Evolutionary conservation across 306 rosid genomes (phyloP), one percentile per base, ranked within the genome.

Genomic region (Carpinus viminea): DNA sequence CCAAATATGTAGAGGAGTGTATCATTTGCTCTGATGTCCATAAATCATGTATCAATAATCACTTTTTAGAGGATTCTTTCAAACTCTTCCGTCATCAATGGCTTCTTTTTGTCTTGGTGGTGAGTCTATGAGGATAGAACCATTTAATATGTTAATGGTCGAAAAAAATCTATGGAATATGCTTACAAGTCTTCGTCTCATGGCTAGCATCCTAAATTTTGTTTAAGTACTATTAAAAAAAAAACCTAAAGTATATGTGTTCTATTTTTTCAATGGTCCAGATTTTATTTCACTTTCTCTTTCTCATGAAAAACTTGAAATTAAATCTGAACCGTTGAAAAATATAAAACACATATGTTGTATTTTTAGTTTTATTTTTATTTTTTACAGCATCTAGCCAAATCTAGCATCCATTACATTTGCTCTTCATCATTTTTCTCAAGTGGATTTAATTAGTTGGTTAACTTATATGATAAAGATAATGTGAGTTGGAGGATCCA

Each of bases 1-100:
- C 96, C 95, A 74, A 89, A 90, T 31, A 86, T 75, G 74, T 74
- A 89, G 1, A 90, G 20, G 0, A 92, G 74, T 9, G 85, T 41
- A 45, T 90, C 90, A 38, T 80, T 87, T 74, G 83, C 86, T 38
- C 86, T 89, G 0, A 78, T 41, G 3, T 93, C 93, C 11, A 88
- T 82, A 6, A 90, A 36, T n/a, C 82, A 64, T 28, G 85, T 5
- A 0, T 60, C 52, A n/a, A 2, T 10, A 2, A 75, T 65, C 55
- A 89, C 48, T 41, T 78, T 80, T 74, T 21, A 38, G 43, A 92
- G 18, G 0, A 84, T 90, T 5, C 51, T 28, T 16, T 75, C 74
- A 54, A 90, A 92, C 46, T 90, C 85, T 0, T 24, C 43, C 69
- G 70, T 80, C 34, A 73, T 62, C 50, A 83, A 69, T n/a, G 26